A percentile compares a stretch with the other conserved stretches of the same genome.
These are phyloP conservation scores for Xylaria grammica DNA, from an alignment of 495 filamentous ascomycete genomes.

Conservation along the genomic window DNA sequence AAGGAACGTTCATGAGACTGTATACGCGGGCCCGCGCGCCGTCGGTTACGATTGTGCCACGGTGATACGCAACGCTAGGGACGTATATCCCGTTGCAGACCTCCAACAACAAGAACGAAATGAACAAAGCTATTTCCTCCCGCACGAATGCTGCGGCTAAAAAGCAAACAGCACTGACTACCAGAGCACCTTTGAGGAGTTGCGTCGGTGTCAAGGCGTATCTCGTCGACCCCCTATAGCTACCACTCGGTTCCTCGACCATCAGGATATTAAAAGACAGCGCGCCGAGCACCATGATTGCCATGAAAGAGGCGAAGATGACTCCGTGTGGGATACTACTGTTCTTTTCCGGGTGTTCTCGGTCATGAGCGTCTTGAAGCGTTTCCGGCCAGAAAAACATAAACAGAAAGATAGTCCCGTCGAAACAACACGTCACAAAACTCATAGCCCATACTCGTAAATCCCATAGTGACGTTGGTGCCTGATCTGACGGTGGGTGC, in stretches of 20 bases:
- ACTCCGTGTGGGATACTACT: conserved; percentile 46
- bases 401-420: conserved; percentile 57
- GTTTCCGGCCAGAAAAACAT: conserved; percentile 56
- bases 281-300: conserved; percentile 52
- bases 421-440: conserved; percentile 50
- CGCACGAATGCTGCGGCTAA: conserved; percentile 38
- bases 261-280: conserved; percentile 41
- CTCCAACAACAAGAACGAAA: conserved; percentile 49
- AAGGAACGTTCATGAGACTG: conserved; percentile 51
- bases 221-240: neutral
- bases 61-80: conserved; percentile 48
- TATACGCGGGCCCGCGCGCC: conserved; percentile 47
- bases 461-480: conserved; percentile 28
- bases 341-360: conserved; percentile 4
- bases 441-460: conserved; percentile 43
- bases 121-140: conserved; percentile 40
- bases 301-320: conserved; percentile 57
- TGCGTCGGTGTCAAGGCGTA: conserved; percentile 25
- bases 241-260: neutral
- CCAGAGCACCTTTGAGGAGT: conserved; percentile 35
- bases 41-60: conserved; percentile 48
- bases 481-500: neutral
- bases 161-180: conserved; percentile 32
- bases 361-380: conserved; percentile 41
- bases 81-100: conserved; percentile 54